Evolutionary conservation across 192 early-diverging fungal species (phyloP).

Genomic region (Gryganskiella cystojenkinii): DNA sequence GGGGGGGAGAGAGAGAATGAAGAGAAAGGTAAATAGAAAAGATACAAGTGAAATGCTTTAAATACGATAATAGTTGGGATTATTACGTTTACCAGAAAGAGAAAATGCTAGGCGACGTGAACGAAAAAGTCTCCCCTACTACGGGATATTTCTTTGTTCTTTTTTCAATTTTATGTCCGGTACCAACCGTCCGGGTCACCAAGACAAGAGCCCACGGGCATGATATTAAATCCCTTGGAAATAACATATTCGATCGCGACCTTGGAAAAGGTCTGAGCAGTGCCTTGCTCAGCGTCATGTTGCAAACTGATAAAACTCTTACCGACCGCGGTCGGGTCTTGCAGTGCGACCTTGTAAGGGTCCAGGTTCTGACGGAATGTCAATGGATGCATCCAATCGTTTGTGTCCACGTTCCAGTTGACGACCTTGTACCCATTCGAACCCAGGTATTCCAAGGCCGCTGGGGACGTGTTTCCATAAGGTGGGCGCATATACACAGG

Average conservation of each 20-base stretch:
- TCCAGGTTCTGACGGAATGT: conserved; percentile 5
- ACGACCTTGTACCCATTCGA: conserved; percentile 46
- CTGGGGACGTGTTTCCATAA: conserved; percentile 45
- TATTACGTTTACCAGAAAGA: no score
- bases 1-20: no score
- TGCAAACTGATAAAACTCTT: conserved; percentile 47
- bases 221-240: conserved; percentile 50
- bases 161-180: background rate
- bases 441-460: conserved; percentile 20
- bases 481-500: conserved; percentile 64
- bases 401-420: conserved; percentile 57
- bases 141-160: background rate
- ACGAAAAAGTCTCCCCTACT: background rate
- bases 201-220: conserved; percentile 57
- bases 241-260: conserved; percentile 58
- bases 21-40: no score
- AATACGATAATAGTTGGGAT: no score
- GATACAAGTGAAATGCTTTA: no score
- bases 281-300: conserved; percentile 55
- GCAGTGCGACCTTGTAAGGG: conserved; percentile 9
- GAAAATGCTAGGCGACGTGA: background rate
- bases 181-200: conserved; percentile 38
- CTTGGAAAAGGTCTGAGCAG: conserved; percentile 53
- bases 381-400: conserved; percentile 44
- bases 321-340: background rate